Base-by-base conservation (phyloP, 2,329 filamentous ascomycete species). In the Aspergillus sp. region DNA sequence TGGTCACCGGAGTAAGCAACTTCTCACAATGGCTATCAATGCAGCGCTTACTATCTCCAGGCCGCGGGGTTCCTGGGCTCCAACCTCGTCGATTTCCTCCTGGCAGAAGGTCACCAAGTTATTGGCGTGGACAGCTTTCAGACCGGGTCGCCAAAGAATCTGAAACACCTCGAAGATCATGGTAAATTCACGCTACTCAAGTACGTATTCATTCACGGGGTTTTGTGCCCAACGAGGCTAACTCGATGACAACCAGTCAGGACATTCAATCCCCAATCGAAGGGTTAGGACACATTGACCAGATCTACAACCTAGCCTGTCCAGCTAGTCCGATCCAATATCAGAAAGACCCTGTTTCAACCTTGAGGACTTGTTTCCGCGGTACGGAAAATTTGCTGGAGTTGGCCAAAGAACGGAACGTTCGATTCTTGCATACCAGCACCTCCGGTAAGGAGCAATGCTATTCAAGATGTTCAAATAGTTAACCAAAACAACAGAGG, bases 291-390 rank as follows among this genome's bases (percentile, higher is more conserved):
- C 12, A 60, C 39, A 54, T 65, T 35, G 55, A 63, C 51, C 59
- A 61, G 45, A 62, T 66, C 46, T 66, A 63, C 51, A 61, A 66
- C 44, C 53, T 66, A 19, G 63, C 63, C 7, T 65, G 63, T 46
- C 63, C 63, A 5, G 63, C 62, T 12, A 64, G 62, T 44, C 62
- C 62, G 2, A 52, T 58, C 3, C 60, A 65, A 44, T 65, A 64
- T 50, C 61, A 65, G 45, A 58, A 60, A 17, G 61, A 65, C 42
- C 58, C 58, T 1, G 53, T 65, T 5, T 59, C 56, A 32, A 66
- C 62, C 13, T 50, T 66, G 20, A 57, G 59, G 41, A 65, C 63
- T 5, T 54, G 59, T 33, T 65, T 62, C 48, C 54, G 61, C 23
- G 63, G 63, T 2, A 64, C 62, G n/a, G 49, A 52, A 33, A 65